A percentile compares a stretch with the other conserved stretches of the same genome.
These are phyloP conservation scores for Fraxinus floribunda DNA, from an alignment of 305 asterid genomes.

Conservation along the genomic window DNA sequence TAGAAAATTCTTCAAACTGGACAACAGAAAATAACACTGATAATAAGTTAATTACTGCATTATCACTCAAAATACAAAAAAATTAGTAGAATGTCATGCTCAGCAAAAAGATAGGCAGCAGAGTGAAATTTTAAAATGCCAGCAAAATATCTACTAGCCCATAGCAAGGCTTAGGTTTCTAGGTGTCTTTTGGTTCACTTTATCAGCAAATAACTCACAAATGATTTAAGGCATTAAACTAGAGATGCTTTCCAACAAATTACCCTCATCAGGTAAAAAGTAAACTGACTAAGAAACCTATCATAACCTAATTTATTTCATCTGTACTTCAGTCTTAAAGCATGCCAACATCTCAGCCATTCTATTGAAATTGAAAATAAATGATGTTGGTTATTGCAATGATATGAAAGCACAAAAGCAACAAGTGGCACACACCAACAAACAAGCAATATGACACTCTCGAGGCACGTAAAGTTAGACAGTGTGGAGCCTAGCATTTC, in stretches of 20 bases:
- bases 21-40: background rate
- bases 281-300: background rate
- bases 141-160: background rate
- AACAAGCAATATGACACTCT: slow-evolving; percentile 9
- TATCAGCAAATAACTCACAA: slow-evolving; percentile 46
- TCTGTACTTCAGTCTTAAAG: background rate
- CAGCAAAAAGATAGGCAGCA: slow-evolving; percentile 16
- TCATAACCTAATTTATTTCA: slow-evolving; percentile 25
- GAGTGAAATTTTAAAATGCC: background rate
- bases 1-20: background rate
- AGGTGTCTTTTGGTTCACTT: background rate
- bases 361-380: background rate
- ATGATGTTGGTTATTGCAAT: background rate
- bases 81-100: background rate
- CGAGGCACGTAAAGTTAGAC: background rate
- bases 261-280: background rate
- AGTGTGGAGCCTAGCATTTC: background rate
- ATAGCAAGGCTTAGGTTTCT: background rate
- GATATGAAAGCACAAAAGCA: background rate
- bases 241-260: background rate
- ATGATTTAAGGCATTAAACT: background rate
- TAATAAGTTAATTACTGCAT: background rate
- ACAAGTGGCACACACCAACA: background rate
- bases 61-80: slow-evolving; percentile 39
- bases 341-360: background rate